Percentiles rank a stretch among this genome's conserved stretches.
These are phyloP conservation scores for Diaporthe capsici DNA, from an alignment of 2,329 filamentous ascomycete species.

Conservation along the genomic window DNA sequence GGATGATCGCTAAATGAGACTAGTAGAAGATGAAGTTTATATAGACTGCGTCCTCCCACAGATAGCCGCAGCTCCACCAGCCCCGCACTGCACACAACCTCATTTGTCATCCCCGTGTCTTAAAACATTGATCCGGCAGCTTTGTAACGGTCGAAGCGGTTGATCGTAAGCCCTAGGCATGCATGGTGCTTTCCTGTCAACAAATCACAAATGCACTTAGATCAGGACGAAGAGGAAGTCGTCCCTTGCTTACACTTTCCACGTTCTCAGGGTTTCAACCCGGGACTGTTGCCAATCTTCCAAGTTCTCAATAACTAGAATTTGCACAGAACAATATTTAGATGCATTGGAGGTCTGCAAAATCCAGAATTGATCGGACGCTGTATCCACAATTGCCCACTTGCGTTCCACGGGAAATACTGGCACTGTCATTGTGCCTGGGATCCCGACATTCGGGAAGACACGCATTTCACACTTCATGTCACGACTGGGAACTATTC, in stretches of 20 bases:
- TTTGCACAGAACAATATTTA: not conserved
- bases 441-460: not conserved
- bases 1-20: not conserved
- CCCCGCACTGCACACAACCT: conserved; percentile 1
- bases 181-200: not conserved
- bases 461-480: not conserved
- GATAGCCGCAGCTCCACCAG: conserved; percentile 1
- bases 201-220: not conserved
- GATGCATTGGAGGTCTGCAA: not conserved
- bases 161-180: not conserved
- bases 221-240: not conserved
- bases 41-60: not conserved
- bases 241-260: not conserved
- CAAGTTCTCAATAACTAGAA: not conserved
- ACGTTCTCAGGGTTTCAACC: not conserved
- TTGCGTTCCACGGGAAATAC: not conserved
- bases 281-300: not conserved
- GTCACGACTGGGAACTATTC: not conserved
- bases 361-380: not conserved
- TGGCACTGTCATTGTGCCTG: not conserved
- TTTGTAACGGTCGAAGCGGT: not conserved
- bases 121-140: not conserved
- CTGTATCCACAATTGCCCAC: not conserved
- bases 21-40: conserved; percentile 2
- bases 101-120: conserved; percentile 9